A percentile compares a stretch with the other conserved stretches of the same genome.
phyloP scores from a whole-genome alignment of 345 rosid species.

The Citrus trifoliata region DNA sequence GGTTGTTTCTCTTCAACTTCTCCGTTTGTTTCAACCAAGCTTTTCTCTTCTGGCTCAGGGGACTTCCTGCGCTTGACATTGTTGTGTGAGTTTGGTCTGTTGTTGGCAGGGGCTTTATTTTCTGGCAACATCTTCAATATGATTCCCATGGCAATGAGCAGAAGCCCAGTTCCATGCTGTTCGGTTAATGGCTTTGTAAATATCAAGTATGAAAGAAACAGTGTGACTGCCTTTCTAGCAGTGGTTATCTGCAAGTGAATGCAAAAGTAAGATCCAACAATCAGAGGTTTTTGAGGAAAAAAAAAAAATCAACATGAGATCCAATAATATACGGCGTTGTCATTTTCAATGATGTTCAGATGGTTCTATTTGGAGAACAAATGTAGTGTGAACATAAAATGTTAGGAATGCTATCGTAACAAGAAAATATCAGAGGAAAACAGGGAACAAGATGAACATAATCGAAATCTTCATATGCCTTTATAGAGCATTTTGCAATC shows the following conservation, averaged over 20 bases:
- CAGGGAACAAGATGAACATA: background rate
- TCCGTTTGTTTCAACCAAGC: slow-evolving; percentile 12
- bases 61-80: slow-evolving; percentile 17
- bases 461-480: background rate
- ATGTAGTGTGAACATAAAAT: background rate
- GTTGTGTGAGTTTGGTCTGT: slow-evolving; percentile 14
- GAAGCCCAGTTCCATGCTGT: slow-evolving; percentile 71
- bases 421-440: background rate
- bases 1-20: slow-evolving; percentile 52
- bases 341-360: background rate
- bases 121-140: slow-evolving; percentile 48
- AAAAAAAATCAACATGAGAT: background rate
- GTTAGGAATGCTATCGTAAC: background rate
- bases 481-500: background rate
- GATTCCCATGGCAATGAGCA: slow-evolving; percentile 78
- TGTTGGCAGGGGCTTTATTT: slow-evolving; percentile 14
- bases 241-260: slow-evolving; percentile 45
- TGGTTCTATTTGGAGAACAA: background rate
- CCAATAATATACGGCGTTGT: background rate
- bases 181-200: slow-evolving; percentile 87
- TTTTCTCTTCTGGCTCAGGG: slow-evolving; percentile 17
- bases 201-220: slow-evolving; percentile 75
- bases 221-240: slow-evolving; percentile 73
- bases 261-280: background rate
- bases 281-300: background rate